These are phyloP conservation scores for Naematelia aurantialba DNA, from an alignment of 768 basidiomycete genomes.

Conservation along the genomic window DNA sequence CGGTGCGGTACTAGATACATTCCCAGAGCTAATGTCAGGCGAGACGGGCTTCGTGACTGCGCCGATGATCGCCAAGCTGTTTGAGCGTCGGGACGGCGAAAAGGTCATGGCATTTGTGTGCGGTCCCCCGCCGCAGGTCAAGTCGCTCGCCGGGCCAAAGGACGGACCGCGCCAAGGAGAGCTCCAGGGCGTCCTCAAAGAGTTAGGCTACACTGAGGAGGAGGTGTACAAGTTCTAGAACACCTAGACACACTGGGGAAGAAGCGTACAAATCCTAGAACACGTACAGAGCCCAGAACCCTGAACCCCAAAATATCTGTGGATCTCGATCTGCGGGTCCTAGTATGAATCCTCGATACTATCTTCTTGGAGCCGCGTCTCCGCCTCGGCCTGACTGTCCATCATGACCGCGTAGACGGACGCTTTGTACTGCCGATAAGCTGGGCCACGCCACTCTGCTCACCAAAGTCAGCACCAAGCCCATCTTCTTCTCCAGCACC, in stretches of 20 bases:
- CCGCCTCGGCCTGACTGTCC: slow-evolving; percentile 49
- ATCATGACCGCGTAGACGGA: slow-evolving; percentile 88
- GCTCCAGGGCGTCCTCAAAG: slow-evolving; percentile 75
- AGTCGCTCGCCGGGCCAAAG: slow-evolving; percentile 83
- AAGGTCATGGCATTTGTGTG: slow-evolving; percentile 89
- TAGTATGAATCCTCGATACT: not conserved
- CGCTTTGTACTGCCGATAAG: slow-evolving; percentile 71
- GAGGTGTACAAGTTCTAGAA: slow-evolving; percentile 65
- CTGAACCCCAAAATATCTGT: too few relatives aligned
- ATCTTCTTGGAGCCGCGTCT: slow-evolving; percentile 10
- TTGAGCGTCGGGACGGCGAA: slow-evolving; percentile 61
- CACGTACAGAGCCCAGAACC: too few relatives aligned
- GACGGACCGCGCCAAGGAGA: slow-evolving; percentile 81
- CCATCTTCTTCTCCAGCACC: slow-evolving; percentile 87
- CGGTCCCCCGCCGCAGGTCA: slow-evolving; percentile 81
- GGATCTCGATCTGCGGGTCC: not conserved
- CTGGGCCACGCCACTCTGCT: too few relatives aligned
- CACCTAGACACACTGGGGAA: not conserved
- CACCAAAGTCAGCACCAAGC: slow-evolving; percentile 88
- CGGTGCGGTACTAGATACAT: slow-evolving; percentile 35
- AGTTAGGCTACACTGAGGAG: slow-evolving; percentile 75
- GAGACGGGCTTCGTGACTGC: slow-evolving; percentile 69
- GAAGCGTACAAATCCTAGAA: not conserved
- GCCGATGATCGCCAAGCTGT: slow-evolving; percentile 69
- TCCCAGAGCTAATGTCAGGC: slow-evolving; percentile 51